Base-by-base conservation (phyloP, 1,284 basidiomycete genomes). In the Crucibulum cyathiforme region DNA sequence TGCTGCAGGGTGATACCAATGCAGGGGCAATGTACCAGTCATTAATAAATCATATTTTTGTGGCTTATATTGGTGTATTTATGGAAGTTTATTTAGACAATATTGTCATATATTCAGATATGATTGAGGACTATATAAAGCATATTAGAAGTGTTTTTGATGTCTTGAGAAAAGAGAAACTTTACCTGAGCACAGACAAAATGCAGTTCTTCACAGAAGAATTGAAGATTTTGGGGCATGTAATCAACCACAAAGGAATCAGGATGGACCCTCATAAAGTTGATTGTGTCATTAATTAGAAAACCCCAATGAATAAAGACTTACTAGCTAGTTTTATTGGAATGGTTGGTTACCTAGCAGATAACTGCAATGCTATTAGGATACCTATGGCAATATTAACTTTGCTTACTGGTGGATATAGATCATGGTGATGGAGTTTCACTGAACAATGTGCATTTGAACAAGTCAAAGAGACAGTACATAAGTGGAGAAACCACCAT, bases 161-260 rank as follows among this genome's bases (percentile, higher is more conserved):
- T 0, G 71, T 71, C 0, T 62, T 77, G 0, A 37, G 59, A 0
- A 41, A 35, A 0, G 68, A 66, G 10, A 60, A 61, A 3, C 60
- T 76, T 0, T 77, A 66, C 53, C 70, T 66, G 47, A 73, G 66
- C 7, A 54, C 60, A 0, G 72, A 73, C 58, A 79, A 65, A 31
- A 31, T 31, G 24, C 24, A 31, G 24, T 31, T 31, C 24, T 31
- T 31, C 5, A 5, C 24, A n/a, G 49, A 51, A 10, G 36, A 17
- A 36, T 17, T 51, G 10, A 10, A 10, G 17, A 51, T 51, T 8
- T 8, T 51, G 12, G 49, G 49, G 49, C 49, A 51, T 34, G 34
- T 51, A 31, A 51, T 51, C 17, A 7, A 51, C 36, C 9, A 51
- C 2, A 35, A 51, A 10, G 49, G 49, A 10, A 51, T 51, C 19